Evolutionary conservation across 352 stramenopile genomes (phyloP), one percentile per base, ranked within the genome.

Genomic region (Phytophthora rubi): DNA sequence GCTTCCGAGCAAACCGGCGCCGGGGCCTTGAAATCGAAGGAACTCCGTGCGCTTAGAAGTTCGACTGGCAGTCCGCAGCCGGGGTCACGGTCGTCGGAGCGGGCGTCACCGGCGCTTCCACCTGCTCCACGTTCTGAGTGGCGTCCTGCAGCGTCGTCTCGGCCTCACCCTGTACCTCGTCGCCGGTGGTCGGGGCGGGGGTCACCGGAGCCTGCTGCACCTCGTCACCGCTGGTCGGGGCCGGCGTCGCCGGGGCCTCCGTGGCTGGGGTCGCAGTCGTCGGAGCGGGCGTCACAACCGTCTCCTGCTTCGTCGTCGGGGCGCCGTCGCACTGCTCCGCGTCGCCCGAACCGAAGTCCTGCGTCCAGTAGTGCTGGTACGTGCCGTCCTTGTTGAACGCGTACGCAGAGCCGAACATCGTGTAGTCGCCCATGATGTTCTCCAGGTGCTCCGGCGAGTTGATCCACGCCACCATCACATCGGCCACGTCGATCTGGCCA

Each of bases 311-410:
- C 23, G 70, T 65, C 35, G 56, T 53, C n/a, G 66, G 26, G 9
- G 54, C 42, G 2, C 54, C 54, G 35, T 72, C 66, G 21, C 71
- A 75, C 8, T 32, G 21, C 37, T 90, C 80, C 4, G 47, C 61
- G 26, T 53, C 53, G 39, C 83, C 62, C 10, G 37, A 44, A 44
- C 37, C 37, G 8, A 90, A 92, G 60, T 16, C 37, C 37, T 16
- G 8, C 37, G 8, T 16, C 37, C 37, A 44, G 10, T 44, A 44
- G 8, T 44, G 10, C 37, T 44, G 37, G 37, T 44, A 82, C 47
- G 47, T 71, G 44, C 52, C 60, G 4, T 71, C 9, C 13, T 32
- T 30, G 61, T 76, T 81, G 53, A 68, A 76, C 5, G 69, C 53
- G 55, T 90, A 81, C n/a, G 69, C 70, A 6, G 32, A 28, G 18